Evolutionary conservation across 495 filamentous ascomycete genomes (phyloP), one percentile per base, ranked within the genome.

Genomic region (Aspergillus ellipticus): DNA sequence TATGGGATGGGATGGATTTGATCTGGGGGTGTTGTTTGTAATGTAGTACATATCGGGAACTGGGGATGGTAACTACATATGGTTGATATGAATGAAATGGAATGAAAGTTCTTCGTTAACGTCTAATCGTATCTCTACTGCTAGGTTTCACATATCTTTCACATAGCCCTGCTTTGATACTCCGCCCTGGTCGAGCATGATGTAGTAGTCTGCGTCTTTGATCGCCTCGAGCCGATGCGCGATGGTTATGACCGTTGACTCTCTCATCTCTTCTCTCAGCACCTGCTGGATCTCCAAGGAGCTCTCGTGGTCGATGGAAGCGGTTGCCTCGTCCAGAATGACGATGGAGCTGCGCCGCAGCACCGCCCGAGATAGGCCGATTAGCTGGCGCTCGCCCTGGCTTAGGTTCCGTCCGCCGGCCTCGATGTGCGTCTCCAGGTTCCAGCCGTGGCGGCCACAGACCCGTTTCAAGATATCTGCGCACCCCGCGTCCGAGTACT

Each of bases 211-310:
- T 16, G 89, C 89, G 63, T 87, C 82, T 67, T 80, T 80, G n/a
- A 92, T 88, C 20, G 89, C 89, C 66, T 92, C 89, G 21, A 89
- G 64, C 42, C 89, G 83, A 78, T 96, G 90, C 41, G 90, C 90
- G 70, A 96, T 91, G 4, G 88, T 92, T 47, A 96, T 85, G 13
- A 96, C 89, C 2, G 90, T 96, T 57, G 88, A 92, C 35, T 85
- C 74, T 46, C 69, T 74, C 73, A 94, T 74, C 74, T 93, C 89
- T 60, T 89, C 85, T 28, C 86, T 70, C 52, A 96, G 65, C 31
- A 94, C 74, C 61, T 83, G 77, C 74, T 96, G 90, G 45, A 94
- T 90, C 52, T 85, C 77, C 61, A 82, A 70, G n/a, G 88, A 87
- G 1, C 88, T 94, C 66, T 86, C 83, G 57, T 79, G 79, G 61